Evolutionary conservation across 371 early-diverging fungal species (phyloP), one percentile per base, ranked within the genome.

Genomic region (Dinochytrium kinnereticum): DNA sequence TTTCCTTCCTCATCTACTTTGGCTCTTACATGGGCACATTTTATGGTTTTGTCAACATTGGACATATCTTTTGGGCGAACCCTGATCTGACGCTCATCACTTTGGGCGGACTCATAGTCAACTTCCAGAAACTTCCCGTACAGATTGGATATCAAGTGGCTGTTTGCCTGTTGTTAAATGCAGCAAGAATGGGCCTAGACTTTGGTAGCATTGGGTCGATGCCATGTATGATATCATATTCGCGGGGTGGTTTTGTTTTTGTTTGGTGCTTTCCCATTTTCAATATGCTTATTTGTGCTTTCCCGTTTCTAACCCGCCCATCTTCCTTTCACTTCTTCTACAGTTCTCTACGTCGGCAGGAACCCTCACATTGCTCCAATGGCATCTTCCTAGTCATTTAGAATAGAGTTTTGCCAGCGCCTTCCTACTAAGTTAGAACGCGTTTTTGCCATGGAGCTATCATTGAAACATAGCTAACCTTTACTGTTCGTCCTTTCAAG

Each of bases 11-110:
- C 59, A 72, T 77, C 65, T 77, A 77, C 64, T 61, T 69, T 38
- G 53, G 15, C 21, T 53, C 76, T 39, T 76, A 76, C 70, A 59
- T 77, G 61, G 65, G 77, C 7, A 77, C 78, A 19, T 77, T 77
- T 44, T 69, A 69, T 68, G 64, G 70, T 13, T 77, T 59, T 51
- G 37, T 59, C 31, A 37, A 49, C 39, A 65, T 76, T 21, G n/a
- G 40, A 51, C 71, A 70, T 31, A 49, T 77, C 38, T 76, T 77
- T 33, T 44, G 24, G 36, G 40, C 24, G 36, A 70, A 76, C 72
- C 51, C 64, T 7, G 78, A 77, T 66, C 59, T 77, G 24, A 39
- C 65, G 24, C 40, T 77, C 5, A 30, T 77, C 40, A 53, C 70
- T 39, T 61, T 77, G 31, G 76, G 69, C 50, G 78, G 78, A 10